Conservation (phyloP, 1,284 basidiomycete genomes). For the Malassezia brasiliensis region DNA sequence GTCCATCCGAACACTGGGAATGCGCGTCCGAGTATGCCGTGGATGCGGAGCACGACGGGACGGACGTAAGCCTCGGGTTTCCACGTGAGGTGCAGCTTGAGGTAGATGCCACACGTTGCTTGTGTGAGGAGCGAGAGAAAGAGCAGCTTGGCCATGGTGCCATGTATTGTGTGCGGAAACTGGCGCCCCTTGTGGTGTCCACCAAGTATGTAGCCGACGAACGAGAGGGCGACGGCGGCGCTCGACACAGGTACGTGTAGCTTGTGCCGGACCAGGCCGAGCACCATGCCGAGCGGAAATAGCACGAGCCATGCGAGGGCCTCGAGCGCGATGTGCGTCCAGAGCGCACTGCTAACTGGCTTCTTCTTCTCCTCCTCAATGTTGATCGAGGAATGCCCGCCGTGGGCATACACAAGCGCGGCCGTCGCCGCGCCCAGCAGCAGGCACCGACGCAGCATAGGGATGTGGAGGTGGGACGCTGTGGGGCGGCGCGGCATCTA, state of each 20-base stretch:
- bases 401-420: slow-evolving; percentile 23
- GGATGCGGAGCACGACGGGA: slow-evolving; percentile 62
- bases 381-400: slow-evolving; percentile 26
- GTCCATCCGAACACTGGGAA: slow-evolving; percentile 73
- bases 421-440: neutral
- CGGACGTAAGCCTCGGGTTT: slow-evolving; percentile 60
- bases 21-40: slow-evolving; percentile 70
- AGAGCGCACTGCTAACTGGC: slow-evolving; percentile 41
- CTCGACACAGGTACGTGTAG: slow-evolving; percentile 41
- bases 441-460: neutral
- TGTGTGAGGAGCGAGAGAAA: slow-evolving; percentile 52
- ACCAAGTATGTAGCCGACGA: slow-evolving; percentile 39
- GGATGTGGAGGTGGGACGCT: neutral
- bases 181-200: slow-evolving; percentile 36
- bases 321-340: slow-evolving; percentile 42
- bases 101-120: slow-evolving; percentile 68
- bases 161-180: slow-evolving; percentile 43
- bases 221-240: slow-evolving; percentile 28
- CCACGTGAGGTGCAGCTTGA: slow-evolving; percentile 76
- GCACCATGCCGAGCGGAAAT: slow-evolving; percentile 43
- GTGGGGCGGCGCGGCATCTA: no score
- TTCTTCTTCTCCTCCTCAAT: slow-evolving; percentile 22
- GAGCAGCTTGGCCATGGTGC: slow-evolving; percentile 34
- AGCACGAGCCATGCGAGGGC: slow-evolving; percentile 34
- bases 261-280: slow-evolving; percentile 41